Base-by-base conservation (phyloP, 2,329 filamentous ascomycete genomes). In the Nemania abortiva region DNA sequence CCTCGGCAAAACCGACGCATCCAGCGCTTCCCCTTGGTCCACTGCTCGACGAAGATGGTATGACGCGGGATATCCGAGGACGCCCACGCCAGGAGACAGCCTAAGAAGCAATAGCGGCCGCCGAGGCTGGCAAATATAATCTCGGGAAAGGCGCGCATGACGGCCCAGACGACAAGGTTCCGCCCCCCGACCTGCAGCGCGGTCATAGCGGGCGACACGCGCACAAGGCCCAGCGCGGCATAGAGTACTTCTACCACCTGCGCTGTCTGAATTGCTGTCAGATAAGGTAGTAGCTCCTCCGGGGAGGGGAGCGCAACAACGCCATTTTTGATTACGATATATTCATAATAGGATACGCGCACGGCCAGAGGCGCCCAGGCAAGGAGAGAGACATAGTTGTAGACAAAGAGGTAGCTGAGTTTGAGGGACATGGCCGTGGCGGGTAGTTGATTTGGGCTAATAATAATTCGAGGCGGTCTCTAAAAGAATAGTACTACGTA, bases 21-120 rank as follows among this genome's bases (percentile, higher is more conserved):
- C 77, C 0, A 89, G 88, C 0, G 90, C 86, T 22, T 1, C 31
- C 78, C 78, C 6, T 27, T 20, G 55, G 77, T 74, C 7, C 89
- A 80, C 72, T 86, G 85, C 74, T 87, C 83, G 20, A 88, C 88
- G 77, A 92, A 92, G 79, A 89, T 92, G 20, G 85, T 84, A 81
- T 92, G 92, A 20, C 90, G 85, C 64, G 91, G 86, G n/a, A 90
- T 85, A 79, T 92, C 91, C 1, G 90, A 91, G 42, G 89, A 77
- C 13, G 85, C 86, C 90, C 91, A 92, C 0, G 90, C 89, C n/a
- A 86, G 68, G 57, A 92, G 80, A 84, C 90, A 86, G 66, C 80
- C 81, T 64, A 82, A 76, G 77, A 88, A 89, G 20, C 82, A 83
- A 1, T 78, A 75, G 9, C 77, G 81, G 45, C 79, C 73, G 7